These are phyloP conservation scores for Xerocomellus chrysenteron DNA, from an alignment of 768 basidiomycete species.

Conservation along the genomic window DNA sequence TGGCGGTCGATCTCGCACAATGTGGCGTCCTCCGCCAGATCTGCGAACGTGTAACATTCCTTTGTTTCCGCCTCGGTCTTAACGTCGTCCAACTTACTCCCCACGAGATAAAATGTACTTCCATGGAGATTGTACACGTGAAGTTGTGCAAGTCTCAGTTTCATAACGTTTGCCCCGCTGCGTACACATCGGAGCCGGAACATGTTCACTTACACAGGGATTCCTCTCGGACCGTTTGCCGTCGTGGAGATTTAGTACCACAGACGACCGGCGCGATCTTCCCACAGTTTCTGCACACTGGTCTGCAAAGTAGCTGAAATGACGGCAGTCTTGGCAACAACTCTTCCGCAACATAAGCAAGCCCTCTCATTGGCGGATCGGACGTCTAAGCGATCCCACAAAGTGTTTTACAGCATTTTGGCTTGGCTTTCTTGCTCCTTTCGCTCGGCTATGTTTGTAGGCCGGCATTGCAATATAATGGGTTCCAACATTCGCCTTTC, in stretches of 20 bases:
- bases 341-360: too few relatives aligned
- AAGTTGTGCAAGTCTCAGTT: neutral
- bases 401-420: too few relatives aligned
- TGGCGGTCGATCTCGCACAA: constrained; percentile 27
- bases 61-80: neutral
- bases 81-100: neutral
- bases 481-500: neutral
- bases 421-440: too few relatives aligned
- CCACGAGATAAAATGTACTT: neutral
- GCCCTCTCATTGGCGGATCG: too few relatives aligned
- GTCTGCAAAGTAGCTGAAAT: too few relatives aligned
- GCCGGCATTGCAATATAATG: neutral
- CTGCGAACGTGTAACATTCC: neutral
- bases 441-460: too few relatives aligned
- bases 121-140: neutral
- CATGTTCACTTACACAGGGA: neutral
- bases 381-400: too few relatives aligned
- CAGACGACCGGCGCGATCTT: too few relatives aligned
- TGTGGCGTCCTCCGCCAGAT: constrained; percentile 29
- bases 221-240: neutral
- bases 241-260: neutral
- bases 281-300: neutral
- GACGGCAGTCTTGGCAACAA: too few relatives aligned
- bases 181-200: neutral
- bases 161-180: neutral